Evolutionary conservation across 805 yeast genomes (phyloP), one percentile per base, ranked within the genome.

Genomic region (Metschnikowia aberdeeniae): DNA sequence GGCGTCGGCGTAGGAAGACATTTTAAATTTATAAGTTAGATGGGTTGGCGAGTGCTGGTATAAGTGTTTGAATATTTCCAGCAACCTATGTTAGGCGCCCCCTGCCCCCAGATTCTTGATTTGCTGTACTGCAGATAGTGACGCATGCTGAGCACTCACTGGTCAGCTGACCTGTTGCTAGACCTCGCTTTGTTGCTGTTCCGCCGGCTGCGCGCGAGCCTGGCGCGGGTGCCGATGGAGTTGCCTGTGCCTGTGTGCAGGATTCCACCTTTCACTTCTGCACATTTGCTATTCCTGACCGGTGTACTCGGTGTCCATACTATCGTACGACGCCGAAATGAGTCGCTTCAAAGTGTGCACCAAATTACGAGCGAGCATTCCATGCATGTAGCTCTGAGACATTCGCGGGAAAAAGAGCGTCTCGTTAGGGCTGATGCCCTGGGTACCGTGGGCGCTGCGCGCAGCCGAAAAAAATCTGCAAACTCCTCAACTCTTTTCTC

Each of bases 1-100:
- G 40, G 70, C 75, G 39, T 70, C 70, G 35, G 74, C 72, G 66
- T 68, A 68, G 26, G 54, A 45, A 7, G 55, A 49, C 55, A 53
- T 53, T 8, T 14, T 4, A 27, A 26, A 40, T 29, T 32, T 12
- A 31, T 39, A 32, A 34, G 36, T 31, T 14, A 30, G 22, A 14
- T 26, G 26, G 11, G 43, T 33, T 27, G 6, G 34, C 37, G 22
- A 19, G 42, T 31, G 22, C 22, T 39, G 8, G 30, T 39, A 22
- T 28, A 17, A 39, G 35, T 12, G 36, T 24, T 12, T 12, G 29
- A 14, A 11, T 12, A 20, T 12, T 38, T n/a, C 42, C 28, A 39
- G 42, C 42, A 39, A 39, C 35, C 35, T 22, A 19, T 20, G 29
- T n/a, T 29, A 37, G 12, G 27, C 40, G 34, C 42, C 46, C 49